Conservation (phyloP, 257 asterid species). For the Pogostemon cablin region DNA sequence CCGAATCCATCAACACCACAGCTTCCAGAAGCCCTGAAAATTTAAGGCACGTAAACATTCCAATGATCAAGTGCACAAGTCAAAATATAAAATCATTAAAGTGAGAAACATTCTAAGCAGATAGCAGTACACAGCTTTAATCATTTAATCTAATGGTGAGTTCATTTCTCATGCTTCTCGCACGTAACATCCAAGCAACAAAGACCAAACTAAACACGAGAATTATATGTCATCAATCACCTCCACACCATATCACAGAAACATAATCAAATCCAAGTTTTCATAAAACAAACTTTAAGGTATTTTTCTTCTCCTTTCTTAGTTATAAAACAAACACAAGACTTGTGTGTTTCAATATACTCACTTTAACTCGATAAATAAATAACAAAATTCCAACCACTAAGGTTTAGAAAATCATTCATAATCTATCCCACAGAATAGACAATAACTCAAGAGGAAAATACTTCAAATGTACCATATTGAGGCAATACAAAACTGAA, state of each 20-base stretch:
- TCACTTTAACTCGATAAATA: background rate
- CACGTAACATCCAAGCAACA: background rate
- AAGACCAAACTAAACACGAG: background rate
- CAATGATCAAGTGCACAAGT: slow-evolving; percentile 3
- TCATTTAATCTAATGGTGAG: background rate
- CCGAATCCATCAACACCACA: slow-evolving; percentile 46
- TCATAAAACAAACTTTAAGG: slow-evolving; percentile 10
- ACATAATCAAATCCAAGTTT: background rate
- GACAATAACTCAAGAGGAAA: background rate
- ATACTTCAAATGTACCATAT: background rate
- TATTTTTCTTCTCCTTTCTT: background rate
- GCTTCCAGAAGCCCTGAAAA: slow-evolving; percentile 38
- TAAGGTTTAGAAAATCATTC: background rate
- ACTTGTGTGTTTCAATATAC: background rate
- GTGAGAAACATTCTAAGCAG: background rate
- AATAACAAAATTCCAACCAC: background rate
- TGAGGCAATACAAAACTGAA: background rate
- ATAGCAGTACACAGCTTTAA: background rate
- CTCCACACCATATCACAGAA: background rate
- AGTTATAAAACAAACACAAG: background rate
- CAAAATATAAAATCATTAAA: background rate
- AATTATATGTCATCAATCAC: background rate
- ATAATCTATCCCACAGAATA: background rate
- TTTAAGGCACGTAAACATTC: slow-evolving; percentile 26
- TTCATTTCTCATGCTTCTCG: slow-evolving; percentile 6